These are phyloP conservation scores for Aspergillus nomiae DNA, from an alignment of 2,329 filamentous ascomycete species.

Conservation along the genomic window DNA sequence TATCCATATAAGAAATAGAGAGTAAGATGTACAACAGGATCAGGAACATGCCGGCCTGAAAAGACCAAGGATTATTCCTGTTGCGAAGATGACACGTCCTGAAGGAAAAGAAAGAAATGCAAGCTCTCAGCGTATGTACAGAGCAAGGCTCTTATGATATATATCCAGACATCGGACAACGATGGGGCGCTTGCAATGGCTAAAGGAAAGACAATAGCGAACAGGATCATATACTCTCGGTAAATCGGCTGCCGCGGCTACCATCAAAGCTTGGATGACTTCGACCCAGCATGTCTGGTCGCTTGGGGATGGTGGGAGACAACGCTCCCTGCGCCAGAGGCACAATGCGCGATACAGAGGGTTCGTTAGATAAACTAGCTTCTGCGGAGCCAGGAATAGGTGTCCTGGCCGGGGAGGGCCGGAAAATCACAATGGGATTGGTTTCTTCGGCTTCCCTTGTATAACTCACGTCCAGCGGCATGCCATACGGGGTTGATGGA, in stretches of 20 bases:
- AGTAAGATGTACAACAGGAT: slow-evolving; percentile 15
- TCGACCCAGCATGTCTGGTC: slow-evolving; percentile 45
- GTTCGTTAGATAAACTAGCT: slow-evolving; percentile 25
- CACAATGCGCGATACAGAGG: slow-evolving; percentile 26
- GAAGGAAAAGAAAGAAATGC: background rate
- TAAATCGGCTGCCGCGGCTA: slow-evolving; percentile 50
- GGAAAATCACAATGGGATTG: slow-evolving; percentile 37
- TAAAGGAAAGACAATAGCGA: slow-evolving; percentile 12
- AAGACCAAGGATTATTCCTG: background rate
- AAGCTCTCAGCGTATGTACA: slow-evolving; percentile 12
- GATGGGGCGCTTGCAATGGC: background rate
- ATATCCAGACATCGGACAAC: slow-evolving; percentile 6
- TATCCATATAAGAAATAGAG: slow-evolving; percentile 12
- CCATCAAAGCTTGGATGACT: slow-evolving; percentile 46
- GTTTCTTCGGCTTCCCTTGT: slow-evolving; percentile 33
- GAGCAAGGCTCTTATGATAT: slow-evolving; percentile 22
- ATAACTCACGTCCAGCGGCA: slow-evolving; percentile 34
- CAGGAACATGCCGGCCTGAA: slow-evolving; percentile 6
- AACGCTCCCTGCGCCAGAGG: slow-evolving; percentile 29
- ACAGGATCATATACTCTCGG: slow-evolving; percentile 35
- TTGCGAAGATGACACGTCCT: background rate
- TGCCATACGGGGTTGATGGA: slow-evolving; percentile 31
- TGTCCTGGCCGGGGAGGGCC: slow-evolving; percentile 47
- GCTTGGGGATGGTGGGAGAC: slow-evolving; percentile 28
- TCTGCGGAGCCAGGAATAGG: slow-evolving; percentile 42